Conservation (phyloP, 106 monocot species). For the Acorus calamus region DNA sequence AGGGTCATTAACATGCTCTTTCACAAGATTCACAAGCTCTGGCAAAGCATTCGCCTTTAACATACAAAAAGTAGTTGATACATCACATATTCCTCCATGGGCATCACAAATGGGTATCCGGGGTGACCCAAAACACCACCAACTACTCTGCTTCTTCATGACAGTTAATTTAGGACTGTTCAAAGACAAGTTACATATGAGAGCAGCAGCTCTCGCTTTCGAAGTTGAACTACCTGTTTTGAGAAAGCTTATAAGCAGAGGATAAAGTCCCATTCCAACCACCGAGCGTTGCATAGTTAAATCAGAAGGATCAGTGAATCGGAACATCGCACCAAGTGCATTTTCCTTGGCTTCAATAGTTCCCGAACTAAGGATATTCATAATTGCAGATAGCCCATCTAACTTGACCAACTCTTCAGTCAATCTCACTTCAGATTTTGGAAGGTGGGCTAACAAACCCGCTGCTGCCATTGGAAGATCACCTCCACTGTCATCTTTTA, state of each 20-base stretch:
- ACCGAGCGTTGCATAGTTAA: slow-evolving; percentile 11
- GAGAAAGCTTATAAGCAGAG: slow-evolving; percentile 10
- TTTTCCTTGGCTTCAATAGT: slow-evolving; percentile 10
- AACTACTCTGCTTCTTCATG: not conserved
- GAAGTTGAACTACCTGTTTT: slow-evolving; percentile 3
- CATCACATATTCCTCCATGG: slow-evolving; percentile 17
- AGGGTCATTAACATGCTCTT: slow-evolving; percentile 1
- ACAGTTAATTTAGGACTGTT: slow-evolving; percentile 8
- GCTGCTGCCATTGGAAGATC: slow-evolving; percentile 2
- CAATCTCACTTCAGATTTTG: slow-evolving; percentile 4
- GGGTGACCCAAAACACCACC: slow-evolving; percentile 8
- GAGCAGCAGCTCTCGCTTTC: slow-evolving; percentile 13
- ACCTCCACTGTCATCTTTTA: slow-evolving; percentile 9
- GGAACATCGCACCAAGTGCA: slow-evolving; percentile 5
- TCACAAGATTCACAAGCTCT: slow-evolving; percentile 5
- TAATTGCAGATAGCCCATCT: slow-evolving; percentile 2
- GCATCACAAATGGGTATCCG: slow-evolving; percentile 1
- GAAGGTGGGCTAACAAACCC: slow-evolving; percentile 9
- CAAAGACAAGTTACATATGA: slow-evolving; percentile 8
- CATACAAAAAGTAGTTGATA: slow-evolving; percentile 10
- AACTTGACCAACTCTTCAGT: slow-evolving; percentile 3
- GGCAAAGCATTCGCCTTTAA: slow-evolving; percentile 9
- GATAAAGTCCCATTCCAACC: slow-evolving; percentile 5
- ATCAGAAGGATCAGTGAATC: slow-evolving; percentile 11
- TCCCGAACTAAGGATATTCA: not conserved